These are phyloP conservation scores for Neospermospora avenae DNA, from an alignment of 2,329 filamentous ascomycete species.

Conservation along the genomic window DNA sequence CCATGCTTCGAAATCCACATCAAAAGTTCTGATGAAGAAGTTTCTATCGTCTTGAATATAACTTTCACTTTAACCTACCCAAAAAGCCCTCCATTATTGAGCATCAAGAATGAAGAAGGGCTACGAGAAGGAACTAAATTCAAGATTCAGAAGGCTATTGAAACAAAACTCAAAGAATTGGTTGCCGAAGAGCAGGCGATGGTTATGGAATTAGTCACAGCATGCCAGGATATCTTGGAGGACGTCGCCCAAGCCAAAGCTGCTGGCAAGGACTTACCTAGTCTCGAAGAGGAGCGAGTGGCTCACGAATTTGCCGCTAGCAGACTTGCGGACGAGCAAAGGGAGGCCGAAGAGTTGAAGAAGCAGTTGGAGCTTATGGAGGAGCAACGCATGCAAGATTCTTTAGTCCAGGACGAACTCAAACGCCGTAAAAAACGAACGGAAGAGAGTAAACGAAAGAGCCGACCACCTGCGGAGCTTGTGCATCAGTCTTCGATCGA, in stretches of 20 bases:
- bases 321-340: constrained; percentile 50
- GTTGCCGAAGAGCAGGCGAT: constrained; percentile 52
- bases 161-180: constrained; percentile 51
- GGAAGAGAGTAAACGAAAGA: constrained; percentile 62
- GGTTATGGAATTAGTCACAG: constrained; percentile 45
- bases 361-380: constrained; percentile 58
- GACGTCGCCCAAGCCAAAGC: constrained; percentile 78
- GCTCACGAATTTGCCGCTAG: constrained; percentile 73
- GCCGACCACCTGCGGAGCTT: constrained; percentile 39
- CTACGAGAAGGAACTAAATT: constrained; percentile 69
- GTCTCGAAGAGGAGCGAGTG: constrained; percentile 83
- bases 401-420: constrained; percentile 71
- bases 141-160: constrained; percentile 63
- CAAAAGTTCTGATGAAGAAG: constrained; percentile 68
- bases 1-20: constrained; percentile 79
- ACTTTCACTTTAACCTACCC: constrained; percentile 89
- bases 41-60: constrained; percentile 69
- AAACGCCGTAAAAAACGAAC: constrained; percentile 62
- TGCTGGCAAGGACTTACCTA: constrained; percentile 73
- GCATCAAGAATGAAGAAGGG: constrained; percentile 59
- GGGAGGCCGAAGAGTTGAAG: constrained; percentile 44
- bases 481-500: constrained; percentile 27
- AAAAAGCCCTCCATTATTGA: constrained; percentile 72
- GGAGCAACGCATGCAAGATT: constrained; percentile 66
- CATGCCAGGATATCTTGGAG: constrained; percentile 70